Evolutionary conservation across 495 filamentous ascomycete genomes (phyloP).

Genomic region (Annulohypoxylon moriforme): DNA sequence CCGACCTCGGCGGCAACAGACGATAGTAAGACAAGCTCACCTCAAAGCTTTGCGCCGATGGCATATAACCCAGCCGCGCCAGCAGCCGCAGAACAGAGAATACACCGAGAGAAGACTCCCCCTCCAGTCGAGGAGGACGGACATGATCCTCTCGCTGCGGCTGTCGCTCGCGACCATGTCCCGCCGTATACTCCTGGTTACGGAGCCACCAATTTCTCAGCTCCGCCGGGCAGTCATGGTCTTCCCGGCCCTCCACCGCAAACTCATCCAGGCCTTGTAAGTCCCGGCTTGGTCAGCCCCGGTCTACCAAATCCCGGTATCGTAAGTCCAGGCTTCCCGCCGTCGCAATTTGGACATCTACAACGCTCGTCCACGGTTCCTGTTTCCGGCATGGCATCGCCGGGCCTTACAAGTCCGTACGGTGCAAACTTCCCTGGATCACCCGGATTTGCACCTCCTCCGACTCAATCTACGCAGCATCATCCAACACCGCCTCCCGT

Average conservation of each 20-base stretch:
- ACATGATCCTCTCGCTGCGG: constrained; percentile 77
- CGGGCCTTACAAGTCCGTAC: constrained; percentile 52
- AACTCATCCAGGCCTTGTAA: constrained; percentile 28
- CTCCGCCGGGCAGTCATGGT: constrained; percentile 51
- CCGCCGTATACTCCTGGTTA: constrained; percentile 61
- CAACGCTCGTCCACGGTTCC: constrained; percentile 59
- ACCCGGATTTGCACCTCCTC: constrained; percentile 51
- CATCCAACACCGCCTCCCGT: constrained; percentile 43
- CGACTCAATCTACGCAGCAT: constrained; percentile 41
- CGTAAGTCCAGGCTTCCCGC: constrained; percentile 53
- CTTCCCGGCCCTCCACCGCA: constrained; percentile 56
- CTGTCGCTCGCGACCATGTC: constrained; percentile 71
- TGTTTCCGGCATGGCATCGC: constrained; percentile 42
- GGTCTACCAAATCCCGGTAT: constrained; percentile 55
- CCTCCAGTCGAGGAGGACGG: constrained; percentile 77
- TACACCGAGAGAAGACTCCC: constrained; percentile 89
- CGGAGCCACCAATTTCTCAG: constrained; percentile 43
- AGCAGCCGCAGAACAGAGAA: constrained; percentile 82
- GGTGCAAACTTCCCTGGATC: constrained; percentile 54
- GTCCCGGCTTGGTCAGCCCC: constrained; percentile 49
- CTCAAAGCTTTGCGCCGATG: constrained; percentile 72
- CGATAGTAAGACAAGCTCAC: constrained; percentile 52
- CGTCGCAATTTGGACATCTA: constrained; percentile 50
- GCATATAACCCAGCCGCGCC: constrained; percentile 93
- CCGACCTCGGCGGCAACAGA: constrained; percentile 50